Percentiles rank a stretch among this genome's conserved stretches.
Conservation (phyloP, 305 asterid species). For the Fraxinus xanthoxyloides region DNA sequence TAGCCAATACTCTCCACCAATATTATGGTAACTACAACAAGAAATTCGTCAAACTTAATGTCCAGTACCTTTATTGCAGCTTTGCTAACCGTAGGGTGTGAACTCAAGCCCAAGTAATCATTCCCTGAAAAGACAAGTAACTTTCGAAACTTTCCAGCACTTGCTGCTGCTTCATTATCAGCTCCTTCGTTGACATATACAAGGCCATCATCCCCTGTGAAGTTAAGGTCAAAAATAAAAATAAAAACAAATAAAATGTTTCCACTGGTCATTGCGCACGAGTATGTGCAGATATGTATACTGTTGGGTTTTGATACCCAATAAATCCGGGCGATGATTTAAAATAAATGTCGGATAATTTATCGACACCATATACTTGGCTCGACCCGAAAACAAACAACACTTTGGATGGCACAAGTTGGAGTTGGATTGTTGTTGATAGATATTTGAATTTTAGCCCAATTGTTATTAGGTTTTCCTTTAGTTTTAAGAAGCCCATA, state of each 20-base stretch:
- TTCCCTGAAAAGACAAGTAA: slow-evolving; percentile 80
- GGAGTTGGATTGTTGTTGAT: too few species aligned
- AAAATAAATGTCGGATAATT: too few species aligned
- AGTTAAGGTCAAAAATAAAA: not conserved
- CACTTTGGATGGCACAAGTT: too few species aligned
- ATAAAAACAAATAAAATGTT: not conserved
- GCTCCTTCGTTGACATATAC: slow-evolving; percentile 27
- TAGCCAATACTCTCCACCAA: not conserved
- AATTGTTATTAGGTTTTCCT: too few species aligned
- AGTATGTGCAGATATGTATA: too few species aligned
- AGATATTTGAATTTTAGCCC: too few species aligned
- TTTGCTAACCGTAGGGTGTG: slow-evolving; percentile 75
- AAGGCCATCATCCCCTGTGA: slow-evolving; percentile 60
- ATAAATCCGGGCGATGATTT: too few species aligned
- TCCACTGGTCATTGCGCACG: too few species aligned
- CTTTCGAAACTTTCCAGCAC: slow-evolving; percentile 55
- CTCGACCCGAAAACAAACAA: too few species aligned
- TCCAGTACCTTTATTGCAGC: slow-evolving; percentile 67
- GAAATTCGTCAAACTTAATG: slow-evolving; percentile 3
- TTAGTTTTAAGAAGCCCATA: too few species aligned
- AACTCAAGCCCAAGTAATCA: slow-evolving; percentile 94
- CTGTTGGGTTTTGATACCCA: too few species aligned
- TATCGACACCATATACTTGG: too few species aligned
- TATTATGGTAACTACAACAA: not conserved
- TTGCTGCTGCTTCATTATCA: slow-evolving; percentile 30